These are phyloP conservation scores for Styphnolobium japonicum DNA, from an alignment of 306 rosid genomes.

Conservation along the genomic window DNA sequence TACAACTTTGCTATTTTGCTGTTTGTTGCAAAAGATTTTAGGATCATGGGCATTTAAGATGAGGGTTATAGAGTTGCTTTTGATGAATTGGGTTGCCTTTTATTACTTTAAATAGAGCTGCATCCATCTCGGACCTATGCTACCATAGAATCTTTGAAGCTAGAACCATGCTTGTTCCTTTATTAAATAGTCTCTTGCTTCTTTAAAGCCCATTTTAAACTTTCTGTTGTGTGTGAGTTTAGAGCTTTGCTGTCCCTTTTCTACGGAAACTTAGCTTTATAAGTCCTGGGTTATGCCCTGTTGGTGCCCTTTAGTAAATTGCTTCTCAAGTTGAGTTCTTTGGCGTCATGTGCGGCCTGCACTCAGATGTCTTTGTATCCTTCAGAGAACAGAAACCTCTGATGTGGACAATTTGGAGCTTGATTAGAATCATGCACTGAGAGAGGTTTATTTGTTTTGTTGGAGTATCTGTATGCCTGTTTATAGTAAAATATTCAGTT, in stretches of 20 bases:
- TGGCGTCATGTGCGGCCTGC: not conserved
- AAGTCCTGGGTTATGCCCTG: not conserved
- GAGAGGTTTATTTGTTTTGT: not conserved
- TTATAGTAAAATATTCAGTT: not conserved
- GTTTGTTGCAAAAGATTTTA: not conserved
- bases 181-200: not conserved
- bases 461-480: not conserved
- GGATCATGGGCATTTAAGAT: not conserved
- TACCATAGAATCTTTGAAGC: not conserved
- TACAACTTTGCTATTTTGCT: not conserved
- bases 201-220: not conserved
- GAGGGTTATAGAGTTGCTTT: not conserved
- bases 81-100: conserved; percentile 2
- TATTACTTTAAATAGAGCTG: not conserved
- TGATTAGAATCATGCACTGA: not conserved
- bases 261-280: not conserved
- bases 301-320: not conserved
- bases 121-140: not conserved
- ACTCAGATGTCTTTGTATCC: not conserved
- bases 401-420: not conserved
- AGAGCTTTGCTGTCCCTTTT: not conserved
- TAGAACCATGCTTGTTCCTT: not conserved
- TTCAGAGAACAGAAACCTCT: conserved; percentile 8
- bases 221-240: not conserved
- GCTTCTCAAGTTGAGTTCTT: conserved; percentile 13